Base-by-base conservation (phyloP, 768 basidiomycete species). In the Hygrocybe punicea region DNA sequence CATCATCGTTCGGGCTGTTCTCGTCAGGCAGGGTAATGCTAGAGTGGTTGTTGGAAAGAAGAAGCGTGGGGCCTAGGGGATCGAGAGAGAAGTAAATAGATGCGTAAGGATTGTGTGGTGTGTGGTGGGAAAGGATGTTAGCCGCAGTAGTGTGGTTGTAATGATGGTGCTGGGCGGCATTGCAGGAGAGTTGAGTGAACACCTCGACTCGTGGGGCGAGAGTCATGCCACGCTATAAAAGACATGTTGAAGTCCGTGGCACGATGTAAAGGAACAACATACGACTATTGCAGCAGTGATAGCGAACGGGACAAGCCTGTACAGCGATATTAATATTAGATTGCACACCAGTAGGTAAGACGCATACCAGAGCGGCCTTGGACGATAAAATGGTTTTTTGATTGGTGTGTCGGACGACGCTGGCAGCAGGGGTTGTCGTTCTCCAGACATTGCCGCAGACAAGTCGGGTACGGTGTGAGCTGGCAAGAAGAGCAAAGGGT, bases 241-340 rank as follows among this genome's bases (percentile, higher is more conserved):
- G 17, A 8, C n/a, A 36, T 16, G 16, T 25, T 42, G 42, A 49
- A 40, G 51, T 37, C 17, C 37, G 33, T 21, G 23, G 21, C 29
- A 17, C 13, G 16, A n/a, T 10, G 33, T 33, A 39, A 50, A 35
- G 50, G n/a, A 25, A n/a, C 49, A 6, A 77, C 84, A 68, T 65
- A 91, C 89, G 44, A 81, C 82, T 25, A 91, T 64, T 5, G 89
- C 80, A 11, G 84, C 80, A 14, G 76, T 71, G 39, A 92, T 71
- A 5, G 84, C 88, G 65, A 91, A 89, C 2, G 89, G 89, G 21
- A 90, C 86, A 9, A 92, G 79, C 90, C 89, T 91, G 57, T 46
- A 40, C 60, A 51, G 23, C 6, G 39, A 19, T 37, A n/a, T 37
- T 37, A n/a, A 9, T 37, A n/a, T 14, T 16, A 63, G 57, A 53